Conservation (phyloP, 768 basidiomycete genomes). For the Pleurotus ostreatus region DNA sequence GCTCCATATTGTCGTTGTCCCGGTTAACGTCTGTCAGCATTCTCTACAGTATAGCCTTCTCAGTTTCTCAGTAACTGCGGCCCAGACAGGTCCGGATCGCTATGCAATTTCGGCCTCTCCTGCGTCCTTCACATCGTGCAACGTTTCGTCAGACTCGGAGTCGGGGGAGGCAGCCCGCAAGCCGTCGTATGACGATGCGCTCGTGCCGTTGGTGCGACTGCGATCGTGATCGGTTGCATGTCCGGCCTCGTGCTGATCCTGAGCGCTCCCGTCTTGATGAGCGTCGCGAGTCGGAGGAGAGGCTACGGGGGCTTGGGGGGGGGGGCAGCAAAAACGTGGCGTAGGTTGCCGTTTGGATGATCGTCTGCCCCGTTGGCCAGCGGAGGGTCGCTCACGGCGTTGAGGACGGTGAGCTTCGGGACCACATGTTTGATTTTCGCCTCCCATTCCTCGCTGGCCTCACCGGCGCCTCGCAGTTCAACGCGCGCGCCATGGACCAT, state of each 20-base stretch:
- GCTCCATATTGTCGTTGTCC: too few relatives aligned
- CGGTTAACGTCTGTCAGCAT: constrained; percentile 9
- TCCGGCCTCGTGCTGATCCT: constrained; percentile 21
- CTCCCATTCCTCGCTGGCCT: constrained; percentile 86
- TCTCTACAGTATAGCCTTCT: constrained; percentile 17
- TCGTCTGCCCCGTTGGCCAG: constrained; percentile 1
- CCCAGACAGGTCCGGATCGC: constrained; percentile 2
- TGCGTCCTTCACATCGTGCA: background rate
- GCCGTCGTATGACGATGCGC: constrained; percentile 1
- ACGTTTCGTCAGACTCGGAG: background rate
- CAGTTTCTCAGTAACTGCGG: constrained; percentile 12
- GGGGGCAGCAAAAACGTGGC: constrained; percentile 58
- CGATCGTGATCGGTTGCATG: constrained; percentile 21
- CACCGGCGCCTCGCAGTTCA: constrained; percentile 44
- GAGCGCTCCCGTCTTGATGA: constrained; percentile 34
- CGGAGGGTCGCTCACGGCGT: constrained; percentile 25
- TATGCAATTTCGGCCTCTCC: background rate
- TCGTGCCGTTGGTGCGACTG: constrained; percentile 14
- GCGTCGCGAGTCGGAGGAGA: constrained; percentile 55
- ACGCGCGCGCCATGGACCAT: constrained; percentile 52
- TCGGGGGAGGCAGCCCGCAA: background rate
- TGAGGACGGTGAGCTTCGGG: constrained; percentile 10
- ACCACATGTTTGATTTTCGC: constrained; percentile 40
- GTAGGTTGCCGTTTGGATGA: constrained; percentile 33
- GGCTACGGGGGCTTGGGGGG: constrained; percentile 68